phyloP scores from a whole-genome alignment of 257 asterid species.

The Nicotiana knightiana region DNA sequence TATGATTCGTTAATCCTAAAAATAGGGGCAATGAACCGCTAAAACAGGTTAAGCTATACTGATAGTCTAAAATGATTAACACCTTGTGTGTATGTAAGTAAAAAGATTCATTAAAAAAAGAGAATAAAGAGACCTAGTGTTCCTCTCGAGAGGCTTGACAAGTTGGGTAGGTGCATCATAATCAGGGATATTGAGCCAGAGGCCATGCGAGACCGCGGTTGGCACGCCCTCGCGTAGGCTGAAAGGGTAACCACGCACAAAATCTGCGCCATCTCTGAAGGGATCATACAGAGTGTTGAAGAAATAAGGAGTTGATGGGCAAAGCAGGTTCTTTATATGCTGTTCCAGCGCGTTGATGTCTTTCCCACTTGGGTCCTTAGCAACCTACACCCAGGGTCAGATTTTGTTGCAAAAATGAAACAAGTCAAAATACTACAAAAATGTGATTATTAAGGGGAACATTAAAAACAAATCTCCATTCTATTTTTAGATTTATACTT shows the following conservation, averaged over 20 bases:
- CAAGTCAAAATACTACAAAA: too few species aligned
- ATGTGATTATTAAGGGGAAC: too few species aligned
- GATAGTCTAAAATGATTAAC: neutral
- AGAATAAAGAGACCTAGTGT: slow-evolving; percentile 36
- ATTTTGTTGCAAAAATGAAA: too few species aligned
- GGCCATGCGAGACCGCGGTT: slow-evolving; percentile 86
- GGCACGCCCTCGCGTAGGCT: slow-evolving; percentile 87
- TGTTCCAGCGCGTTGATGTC: slow-evolving; percentile 73
- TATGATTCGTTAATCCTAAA: neutral
- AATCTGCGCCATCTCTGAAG: slow-evolving; percentile 71
- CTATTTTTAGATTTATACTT: too few species aligned
- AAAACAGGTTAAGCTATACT: neutral
- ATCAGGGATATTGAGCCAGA: slow-evolving; percentile 92
- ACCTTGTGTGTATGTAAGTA: neutral
- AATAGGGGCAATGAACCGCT: neutral
- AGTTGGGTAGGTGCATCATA: slow-evolving; percentile 98
- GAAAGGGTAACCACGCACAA: slow-evolving; percentile 92
- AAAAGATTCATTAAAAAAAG: neutral
- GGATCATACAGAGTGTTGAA: slow-evolving; percentile 94
- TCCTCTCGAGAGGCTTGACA: slow-evolving; percentile 85
- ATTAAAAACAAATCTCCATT: too few species aligned
- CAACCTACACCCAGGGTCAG: slow-evolving; percentile 33
- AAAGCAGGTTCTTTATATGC: slow-evolving; percentile 72
- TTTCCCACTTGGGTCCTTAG: slow-evolving; percentile 70
- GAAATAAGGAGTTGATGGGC: slow-evolving; percentile 80